Evolutionary conservation across 441 rosid genomes (phyloP), one percentile per base, ranked within the genome.

Genomic region (Arabidopsis hybrid): DNA sequence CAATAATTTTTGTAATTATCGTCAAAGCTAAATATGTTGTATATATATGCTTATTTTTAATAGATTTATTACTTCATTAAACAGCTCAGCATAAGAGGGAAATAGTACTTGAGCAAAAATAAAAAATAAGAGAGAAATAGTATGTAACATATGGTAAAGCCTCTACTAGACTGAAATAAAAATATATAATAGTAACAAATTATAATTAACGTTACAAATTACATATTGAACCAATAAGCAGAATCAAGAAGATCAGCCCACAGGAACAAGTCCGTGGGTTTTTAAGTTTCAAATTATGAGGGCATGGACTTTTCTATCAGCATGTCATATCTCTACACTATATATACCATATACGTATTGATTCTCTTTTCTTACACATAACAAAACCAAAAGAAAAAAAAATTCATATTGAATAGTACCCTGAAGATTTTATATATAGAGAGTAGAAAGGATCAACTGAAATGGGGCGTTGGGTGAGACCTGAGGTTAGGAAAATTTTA

Each of bases 381-480:
- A 9, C 8, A 3, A 46, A 45, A 39, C 12, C 11, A 57, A 21
- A 21, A 21, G 26, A 32, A 56, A 7, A 10, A 17, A 26, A 52
- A 2, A 14, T 45, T n/a, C 26, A 26, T 46, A 7, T 8, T 2
- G 51, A 46, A n/a, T 46, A 46, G 6, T n/a, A 14, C 13, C 42
- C 9, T 36, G 1, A 7, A 38, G 2, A 8, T 38, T 7, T 46
- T 56, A 39, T 67, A 42, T 4, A 45, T 6, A 39, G 1, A 17
- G 12, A 57, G 58, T 71, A 26, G 36, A 40, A 71, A 21, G 58
- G 42, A 55, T 34, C 57, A 60, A 46, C 57, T 38, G 21, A 29
- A 13, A 91, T 91, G 93, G 91, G 85, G 43, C 93, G 91, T 36
- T 89, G 95, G 95, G 76, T 86, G 61, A 91, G 66, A 75, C 91